Evolutionary conservation across 2,329 filamentous ascomycete species (phyloP).

Genomic region (Talaromyces islandicus): DNA sequence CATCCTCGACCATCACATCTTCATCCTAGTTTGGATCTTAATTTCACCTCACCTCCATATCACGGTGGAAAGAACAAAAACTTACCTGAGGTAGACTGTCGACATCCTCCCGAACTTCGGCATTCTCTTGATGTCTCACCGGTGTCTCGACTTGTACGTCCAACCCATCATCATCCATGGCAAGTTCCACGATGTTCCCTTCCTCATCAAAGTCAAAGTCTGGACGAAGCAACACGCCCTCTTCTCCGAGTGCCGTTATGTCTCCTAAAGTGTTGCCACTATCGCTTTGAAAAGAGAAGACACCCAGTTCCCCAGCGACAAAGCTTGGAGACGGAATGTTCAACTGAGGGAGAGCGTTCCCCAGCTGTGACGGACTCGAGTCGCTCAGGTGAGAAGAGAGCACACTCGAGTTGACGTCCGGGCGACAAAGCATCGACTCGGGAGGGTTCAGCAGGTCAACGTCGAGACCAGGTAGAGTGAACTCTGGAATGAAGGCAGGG

Average conservation of each 20-base stretch:
- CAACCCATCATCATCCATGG: constrained; percentile 6
- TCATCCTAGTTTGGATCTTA: constrained; percentile 15
- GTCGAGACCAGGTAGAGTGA: constrained; percentile 55
- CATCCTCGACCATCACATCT: constrained; percentile 3
- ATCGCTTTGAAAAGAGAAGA: constrained; percentile 38
- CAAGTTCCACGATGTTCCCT: constrained; percentile 51
- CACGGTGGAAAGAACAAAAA: constrained; percentile 15
- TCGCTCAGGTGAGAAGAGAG: constrained; percentile 28
- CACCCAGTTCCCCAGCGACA: constrained; percentile 30
- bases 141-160: constrained; percentile 25
- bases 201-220: constrained; percentile 59
- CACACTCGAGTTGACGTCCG: constrained; percentile 21
- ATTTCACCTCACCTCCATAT: not conserved
- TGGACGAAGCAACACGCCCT: constrained; percentile 45
- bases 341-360: constrained; percentile 29
- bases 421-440: not conserved
- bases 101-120: constrained; percentile 12
- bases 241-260: constrained; percentile 31
- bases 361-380: constrained; percentile 22
- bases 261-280: constrained; percentile 22
- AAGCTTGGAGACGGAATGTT: constrained; percentile 47
- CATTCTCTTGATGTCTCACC: constrained; percentile 31
- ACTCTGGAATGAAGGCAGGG: constrained; percentile 67
- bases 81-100: constrained; percentile 27
- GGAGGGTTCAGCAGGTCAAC: constrained; percentile 40